A percentile compares a stretch with the other conserved stretches of the same genome.
These are phyloP conservation scores for Kodamaea derodonti DNA, from an alignment of 1,139 yeast genomes.

Conservation along the genomic window DNA sequence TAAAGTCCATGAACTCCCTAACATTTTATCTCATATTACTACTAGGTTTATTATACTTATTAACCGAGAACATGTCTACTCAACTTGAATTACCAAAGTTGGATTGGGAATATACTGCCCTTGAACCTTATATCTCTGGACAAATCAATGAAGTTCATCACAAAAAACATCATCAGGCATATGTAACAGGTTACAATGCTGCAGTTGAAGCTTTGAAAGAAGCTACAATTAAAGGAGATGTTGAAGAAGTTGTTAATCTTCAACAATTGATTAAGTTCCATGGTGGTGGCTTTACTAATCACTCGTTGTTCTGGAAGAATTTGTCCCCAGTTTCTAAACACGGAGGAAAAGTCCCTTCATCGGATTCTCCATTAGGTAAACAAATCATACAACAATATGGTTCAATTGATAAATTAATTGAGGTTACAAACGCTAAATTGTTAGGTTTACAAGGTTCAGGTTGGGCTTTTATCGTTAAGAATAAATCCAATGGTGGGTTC, in stretches of 20 bases:
- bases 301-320: constrained; percentile 42
- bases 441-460: constrained; percentile 48
- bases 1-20: background rate
- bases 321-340: constrained; percentile 39
- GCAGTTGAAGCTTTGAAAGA: constrained; percentile 35
- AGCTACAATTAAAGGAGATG: constrained; percentile 36
- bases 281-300: constrained; percentile 46
- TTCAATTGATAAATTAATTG: constrained; percentile 36
- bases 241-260: constrained; percentile 32
- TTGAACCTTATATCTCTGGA: constrained; percentile 42
- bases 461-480: constrained; percentile 47
- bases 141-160: constrained; percentile 40
- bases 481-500: constrained; percentile 34
- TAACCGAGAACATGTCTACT: constrained; percentile 7
- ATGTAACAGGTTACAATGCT: constrained; percentile 39
- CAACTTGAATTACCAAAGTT: constrained; percentile 31
- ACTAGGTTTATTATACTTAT: background rate
- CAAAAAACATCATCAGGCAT: constrained; percentile 42
- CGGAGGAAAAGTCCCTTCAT: constrained; percentile 39
- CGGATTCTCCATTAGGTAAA: constrained; percentile 30
- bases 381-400: constrained; percentile 39
- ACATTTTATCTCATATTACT: too few relatives aligned
- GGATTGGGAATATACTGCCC: constrained; percentile 40
- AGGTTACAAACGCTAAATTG: constrained; percentile 35
- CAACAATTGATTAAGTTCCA: constrained; percentile 41